These are phyloP conservation scores for Stemphylium vesicarium DNA, from an alignment of 2,329 filamentous ascomycete genomes.

Conservation along the genomic window DNA sequence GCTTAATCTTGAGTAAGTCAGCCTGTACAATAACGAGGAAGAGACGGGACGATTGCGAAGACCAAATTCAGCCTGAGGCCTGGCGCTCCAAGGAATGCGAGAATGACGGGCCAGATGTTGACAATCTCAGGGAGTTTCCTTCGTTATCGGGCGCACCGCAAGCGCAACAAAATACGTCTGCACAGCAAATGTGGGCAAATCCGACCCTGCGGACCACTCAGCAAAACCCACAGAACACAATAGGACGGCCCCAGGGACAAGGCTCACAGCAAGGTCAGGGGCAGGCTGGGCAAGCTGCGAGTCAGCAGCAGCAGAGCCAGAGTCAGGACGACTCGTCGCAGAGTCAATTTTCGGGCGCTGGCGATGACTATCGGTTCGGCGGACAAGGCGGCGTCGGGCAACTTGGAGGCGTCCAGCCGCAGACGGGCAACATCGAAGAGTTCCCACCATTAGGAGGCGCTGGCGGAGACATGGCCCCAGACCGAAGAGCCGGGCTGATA, in stretches of 20 bases:
- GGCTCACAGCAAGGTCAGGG: conserved; percentile 36
- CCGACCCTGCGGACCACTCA: conserved; percentile 61
- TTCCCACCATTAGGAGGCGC: conserved; percentile 66
- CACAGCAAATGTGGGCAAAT: conserved; percentile 64
- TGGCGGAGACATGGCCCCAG: conserved; percentile 58
- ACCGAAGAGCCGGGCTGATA: conserved; percentile 58
- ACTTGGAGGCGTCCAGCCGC: conserved; percentile 58
- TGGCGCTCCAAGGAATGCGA: neutral
- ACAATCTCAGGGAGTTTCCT: conserved; percentile 63
- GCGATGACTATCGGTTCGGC: conserved; percentile 64
- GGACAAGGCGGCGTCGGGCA: conserved; percentile 61
- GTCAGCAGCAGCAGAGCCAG: conserved; percentile 53
- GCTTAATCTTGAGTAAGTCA: conserved; percentile 64
- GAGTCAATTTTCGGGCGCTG: conserved; percentile 58
- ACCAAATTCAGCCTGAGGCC: neutral
- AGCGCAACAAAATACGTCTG: conserved; percentile 59
- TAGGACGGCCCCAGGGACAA: conserved; percentile 59
- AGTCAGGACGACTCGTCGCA: conserved; percentile 52
- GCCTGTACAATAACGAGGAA: conserved; percentile 11
- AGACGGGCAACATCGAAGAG: conserved; percentile 64
- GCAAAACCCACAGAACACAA: conserved; percentile 60
- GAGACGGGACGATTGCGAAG: neutral
- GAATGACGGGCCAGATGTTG: conserved; percentile 30
- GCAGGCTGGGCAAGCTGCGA: conserved; percentile 46
- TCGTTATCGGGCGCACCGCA: conserved; percentile 65